phyloP scores from a whole-genome alignment of 768 basidiomycete genomes.

The Kwoniella mangroviensis region DNA sequence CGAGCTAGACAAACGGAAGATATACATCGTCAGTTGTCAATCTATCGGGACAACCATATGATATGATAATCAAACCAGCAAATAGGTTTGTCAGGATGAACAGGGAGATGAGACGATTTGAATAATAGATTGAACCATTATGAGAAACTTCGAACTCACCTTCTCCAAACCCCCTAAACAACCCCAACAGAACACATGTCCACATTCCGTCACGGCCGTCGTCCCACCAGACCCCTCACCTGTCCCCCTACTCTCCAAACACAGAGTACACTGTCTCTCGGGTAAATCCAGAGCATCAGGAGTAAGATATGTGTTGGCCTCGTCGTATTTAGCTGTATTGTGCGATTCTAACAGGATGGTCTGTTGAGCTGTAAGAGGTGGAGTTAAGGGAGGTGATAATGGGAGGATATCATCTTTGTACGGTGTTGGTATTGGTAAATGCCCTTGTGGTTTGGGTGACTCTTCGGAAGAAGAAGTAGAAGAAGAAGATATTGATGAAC shows the following conservation, averaged over 20 bases:
- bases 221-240: slow-evolving; percentile 53
- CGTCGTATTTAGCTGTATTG: slow-evolving; percentile 26
- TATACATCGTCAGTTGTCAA: too few species aligned
- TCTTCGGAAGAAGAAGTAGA: background rate
- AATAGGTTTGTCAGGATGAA: too few species aligned
- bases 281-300: slow-evolving; percentile 30
- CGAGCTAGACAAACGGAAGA: slow-evolving; percentile 35
- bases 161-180: slow-evolving; percentile 58
- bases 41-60: too few species aligned
- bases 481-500: background rate
- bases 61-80: too few species aligned
- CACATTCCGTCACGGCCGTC: slow-evolving; percentile 56
- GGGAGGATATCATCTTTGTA: slow-evolving; percentile 16
- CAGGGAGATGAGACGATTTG: too few species aligned
- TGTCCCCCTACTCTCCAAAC: slow-evolving; percentile 52
- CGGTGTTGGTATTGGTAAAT: slow-evolving; percentile 6
- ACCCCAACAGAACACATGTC: slow-evolving; percentile 59
- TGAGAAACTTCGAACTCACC: slow-evolving; percentile 33
- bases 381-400: slow-evolving; percentile 26
- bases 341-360: slow-evolving; percentile 27
- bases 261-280: slow-evolving; percentile 54
- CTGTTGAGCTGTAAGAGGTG: slow-evolving; percentile 31
- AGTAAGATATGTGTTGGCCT: slow-evolving; percentile 45
- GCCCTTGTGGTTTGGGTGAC: background rate
- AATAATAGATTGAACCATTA: too few species aligned